Evolutionary conservation across 805 yeast genomes (phyloP), one percentile per base, ranked within the genome.

Genomic region (Suhomyces canberraensis): DNA sequence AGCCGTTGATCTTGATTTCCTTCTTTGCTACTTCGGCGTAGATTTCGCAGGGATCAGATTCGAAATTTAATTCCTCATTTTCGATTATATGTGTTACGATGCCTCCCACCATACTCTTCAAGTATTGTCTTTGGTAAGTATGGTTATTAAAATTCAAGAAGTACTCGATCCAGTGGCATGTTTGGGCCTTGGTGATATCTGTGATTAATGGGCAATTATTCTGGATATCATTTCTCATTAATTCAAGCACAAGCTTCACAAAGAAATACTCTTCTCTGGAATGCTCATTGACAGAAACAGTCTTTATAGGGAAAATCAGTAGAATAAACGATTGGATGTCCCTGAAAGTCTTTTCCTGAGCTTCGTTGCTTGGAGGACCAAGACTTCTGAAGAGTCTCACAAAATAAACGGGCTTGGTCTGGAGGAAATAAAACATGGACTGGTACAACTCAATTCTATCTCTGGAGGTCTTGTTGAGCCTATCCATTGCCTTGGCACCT

Each of bases 351-450:
- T 35, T 26, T 11, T 30, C 32, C 15, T 36, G 39, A 13, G 29
- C 38, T 11, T 40, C 43, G 9, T 26, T 17, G 14, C 16, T 25
- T 8, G 16, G 22, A 16, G n/a, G 31, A 41, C 33, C 47, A 19
- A 62, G 56, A 8, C 58, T 48, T 11, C 64, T 56, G 37, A 78
- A 75, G 24, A 87, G 57, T 11, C 78, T 61, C 2, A 79, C 69
- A 52, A 90, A 71, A 51, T 91, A 91, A 1, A 59, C 56, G 0
- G 95, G 85, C 50, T 86, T 87, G 0, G 95, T 84, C 56, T 93
- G 98, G 29, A 93, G 58, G 17, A 91, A 61, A 52, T 83, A 93
- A 47, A 93, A 81, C 35, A 91, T 53, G 16, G 85, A 83, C 48
- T 83, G 96, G 58, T 84, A 85, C 1, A 78, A 58, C 42, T 81